These are phyloP conservation scores for Venturia asperata DNA, from an alignment of 2,329 filamentous ascomycete genomes.

Conservation along the genomic window DNA sequence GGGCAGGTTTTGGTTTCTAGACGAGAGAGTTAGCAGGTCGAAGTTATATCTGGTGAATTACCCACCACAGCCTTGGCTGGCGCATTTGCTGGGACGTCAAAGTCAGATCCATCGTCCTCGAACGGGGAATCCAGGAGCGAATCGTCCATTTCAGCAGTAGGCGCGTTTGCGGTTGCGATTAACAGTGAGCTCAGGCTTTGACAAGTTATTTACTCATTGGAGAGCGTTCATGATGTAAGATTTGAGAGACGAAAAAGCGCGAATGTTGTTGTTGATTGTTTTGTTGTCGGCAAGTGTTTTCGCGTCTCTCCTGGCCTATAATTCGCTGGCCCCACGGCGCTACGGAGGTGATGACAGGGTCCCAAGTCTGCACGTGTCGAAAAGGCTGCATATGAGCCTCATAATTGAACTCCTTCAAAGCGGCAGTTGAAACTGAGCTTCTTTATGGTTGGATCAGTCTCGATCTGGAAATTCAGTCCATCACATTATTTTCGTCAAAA, in stretches of 20 bases:
- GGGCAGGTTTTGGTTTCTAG: conserved; percentile 25
- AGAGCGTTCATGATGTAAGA: conserved; percentile 5
- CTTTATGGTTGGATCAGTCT: no score
- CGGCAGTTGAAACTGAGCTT: no score
- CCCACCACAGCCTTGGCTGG: conserved; percentile 29
- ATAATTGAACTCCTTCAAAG: background rate
- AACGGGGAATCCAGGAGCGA: conserved; percentile 33
- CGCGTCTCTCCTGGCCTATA: background rate
- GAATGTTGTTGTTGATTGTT: background rate
- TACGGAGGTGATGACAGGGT: background rate
- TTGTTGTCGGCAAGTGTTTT: background rate
- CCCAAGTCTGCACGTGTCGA: background rate
- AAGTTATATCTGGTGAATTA: conserved; percentile 18
- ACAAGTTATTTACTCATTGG: background rate
- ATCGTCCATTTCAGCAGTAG: conserved; percentile 34
- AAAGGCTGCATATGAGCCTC: background rate
- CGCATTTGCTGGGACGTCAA: conserved; percentile 25
- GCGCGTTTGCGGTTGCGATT: background rate
- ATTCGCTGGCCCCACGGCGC: background rate
- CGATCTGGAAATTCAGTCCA: no score
- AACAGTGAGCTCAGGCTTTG: no score
- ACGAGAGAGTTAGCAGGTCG: background rate
- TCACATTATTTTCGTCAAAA: no score
- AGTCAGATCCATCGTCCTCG: conserved; percentile 39
- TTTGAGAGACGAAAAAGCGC: background rate